phyloP scores from a whole-genome alignment of 2,329 filamentous ascomycete species.

The Aspergillus amoenus region DNA sequence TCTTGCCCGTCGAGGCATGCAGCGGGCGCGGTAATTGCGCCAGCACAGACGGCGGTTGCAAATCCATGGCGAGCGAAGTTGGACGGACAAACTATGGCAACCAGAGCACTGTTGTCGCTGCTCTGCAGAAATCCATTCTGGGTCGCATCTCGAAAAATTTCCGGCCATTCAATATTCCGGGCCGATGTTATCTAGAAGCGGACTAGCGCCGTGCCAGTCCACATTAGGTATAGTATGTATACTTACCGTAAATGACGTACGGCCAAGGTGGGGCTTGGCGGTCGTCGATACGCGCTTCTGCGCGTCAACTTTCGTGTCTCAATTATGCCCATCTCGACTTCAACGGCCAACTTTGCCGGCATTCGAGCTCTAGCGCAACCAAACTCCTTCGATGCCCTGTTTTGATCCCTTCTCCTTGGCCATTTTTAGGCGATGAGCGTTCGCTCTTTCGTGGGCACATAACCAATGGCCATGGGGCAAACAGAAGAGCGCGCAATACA shows the following conservation, averaged over 20 bases:
- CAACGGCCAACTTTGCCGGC: background rate
- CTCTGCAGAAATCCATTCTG: slow-evolving; percentile 20
- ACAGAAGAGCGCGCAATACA: slow-evolving; percentile 40
- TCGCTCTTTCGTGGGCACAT: slow-evolving; percentile 25
- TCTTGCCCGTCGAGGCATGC: slow-evolving; percentile 40
- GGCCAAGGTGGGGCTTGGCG: background rate
- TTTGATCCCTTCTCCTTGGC: background rate
- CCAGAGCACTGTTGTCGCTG: slow-evolving; percentile 15
- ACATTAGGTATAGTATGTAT: background rate
- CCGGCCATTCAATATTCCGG: slow-evolving; percentile 32
- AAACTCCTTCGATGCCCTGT: background rate
- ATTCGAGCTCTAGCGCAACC: background rate
- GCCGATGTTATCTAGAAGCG: slow-evolving; percentile 1
- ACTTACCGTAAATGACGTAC: slow-evolving; percentile 20
- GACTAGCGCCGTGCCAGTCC: background rate
- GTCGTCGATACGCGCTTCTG: slow-evolving; percentile 22
- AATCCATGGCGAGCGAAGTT: slow-evolving; percentile 36
- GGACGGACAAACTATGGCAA: slow-evolving; percentile 1
- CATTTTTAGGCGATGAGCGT: slow-evolving; percentile 21
- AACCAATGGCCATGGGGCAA: slow-evolving; percentile 40
- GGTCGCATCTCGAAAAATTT: slow-evolving; percentile 36
- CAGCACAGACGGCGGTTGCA: slow-evolving; percentile 45
- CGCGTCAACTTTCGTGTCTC: slow-evolving; percentile 19
- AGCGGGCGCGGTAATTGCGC: slow-evolving; percentile 48
- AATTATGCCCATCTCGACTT: slow-evolving; percentile 8